phyloP scores from a whole-genome alignment of 768 basidiomycete genomes.

The Pisolithus tinctorius region DNA sequence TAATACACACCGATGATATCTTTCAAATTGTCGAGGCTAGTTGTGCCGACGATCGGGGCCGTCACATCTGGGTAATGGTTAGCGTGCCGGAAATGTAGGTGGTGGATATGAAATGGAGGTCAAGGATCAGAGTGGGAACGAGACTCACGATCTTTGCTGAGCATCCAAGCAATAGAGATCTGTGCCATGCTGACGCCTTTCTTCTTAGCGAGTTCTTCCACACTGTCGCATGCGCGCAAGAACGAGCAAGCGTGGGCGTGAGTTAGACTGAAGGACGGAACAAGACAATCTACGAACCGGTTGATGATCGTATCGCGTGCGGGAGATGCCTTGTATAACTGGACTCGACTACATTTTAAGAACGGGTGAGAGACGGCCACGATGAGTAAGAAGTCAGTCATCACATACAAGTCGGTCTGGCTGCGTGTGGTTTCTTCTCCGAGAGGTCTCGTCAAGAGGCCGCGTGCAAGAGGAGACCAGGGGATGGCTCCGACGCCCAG shows the following conservation, averaged over 20 bases:
- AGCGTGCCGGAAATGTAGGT: neutral
- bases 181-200: constrained; percentile 37
- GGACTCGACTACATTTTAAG: too few species aligned
- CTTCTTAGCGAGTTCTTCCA: constrained; percentile 34
- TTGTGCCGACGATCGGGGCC: constrained; percentile 22
- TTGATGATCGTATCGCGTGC: constrained; percentile 12
- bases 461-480: constrained; percentile 38
- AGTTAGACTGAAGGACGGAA: neutral
- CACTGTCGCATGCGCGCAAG: constrained; percentile 14
- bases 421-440: neutral
- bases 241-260: neutral
- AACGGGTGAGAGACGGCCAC: too few species aligned
- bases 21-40: too few species aligned
- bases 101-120: too few species aligned
- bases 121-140: too few species aligned
- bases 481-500: constrained; percentile 41
- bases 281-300: constrained; percentile 8
- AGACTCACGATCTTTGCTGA: constrained; percentile 22
- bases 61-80: constrained; percentile 18
- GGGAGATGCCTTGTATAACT: neutral
- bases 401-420: too few species aligned
- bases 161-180: constrained; percentile 35
- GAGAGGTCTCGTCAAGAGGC: constrained; percentile 30
- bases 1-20: too few species aligned
- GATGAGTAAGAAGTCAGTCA: too few species aligned